Evolutionary conservation across 192 early-diverging fungal genomes (phyloP).

Genomic region (Funneliformis geosporum): DNA sequence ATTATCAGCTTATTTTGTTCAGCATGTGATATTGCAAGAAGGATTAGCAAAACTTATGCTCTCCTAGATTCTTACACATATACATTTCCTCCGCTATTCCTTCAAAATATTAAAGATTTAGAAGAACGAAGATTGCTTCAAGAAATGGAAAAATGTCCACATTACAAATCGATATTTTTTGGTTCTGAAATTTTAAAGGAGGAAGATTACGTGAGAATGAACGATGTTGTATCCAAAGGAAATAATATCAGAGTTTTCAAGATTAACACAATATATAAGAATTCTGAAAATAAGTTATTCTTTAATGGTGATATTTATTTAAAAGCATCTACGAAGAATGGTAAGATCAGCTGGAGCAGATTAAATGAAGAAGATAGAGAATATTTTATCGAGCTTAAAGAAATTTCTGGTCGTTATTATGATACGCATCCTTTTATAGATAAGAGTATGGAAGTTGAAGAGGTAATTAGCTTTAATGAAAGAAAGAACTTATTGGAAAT

Average conservation of each 20-base stretch:
- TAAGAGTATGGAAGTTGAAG: neutral
- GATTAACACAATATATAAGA: constrained; percentile 14
- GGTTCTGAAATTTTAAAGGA: constrained; percentile 5
- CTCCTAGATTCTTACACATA: neutral
- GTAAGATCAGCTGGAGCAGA: neutral
- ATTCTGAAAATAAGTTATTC: constrained; percentile 2
- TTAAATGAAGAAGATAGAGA: constrained; percentile 9
- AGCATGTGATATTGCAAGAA: neutral
- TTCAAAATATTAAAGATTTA: neutral
- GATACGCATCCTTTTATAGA: neutral
- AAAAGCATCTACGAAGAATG: neutral
- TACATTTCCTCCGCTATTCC: neutral
- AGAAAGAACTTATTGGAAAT: neutral
- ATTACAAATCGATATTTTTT: neutral
- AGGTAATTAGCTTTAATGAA: neutral
- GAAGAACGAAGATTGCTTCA: neutral
- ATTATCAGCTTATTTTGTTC: neutral
- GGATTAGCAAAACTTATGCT: neutral
- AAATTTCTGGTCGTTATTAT: constrained; percentile 11
- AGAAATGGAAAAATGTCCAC: neutral
- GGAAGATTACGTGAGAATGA: constrained; percentile 3
- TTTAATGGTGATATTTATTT: constrained; percentile 4
- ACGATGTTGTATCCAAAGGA: neutral
- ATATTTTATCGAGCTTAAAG: neutral
- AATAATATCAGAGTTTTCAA: neutral